Conservation (phyloP, 495 filamentous ascomycete species). For the Xylaria sp. region DNA sequence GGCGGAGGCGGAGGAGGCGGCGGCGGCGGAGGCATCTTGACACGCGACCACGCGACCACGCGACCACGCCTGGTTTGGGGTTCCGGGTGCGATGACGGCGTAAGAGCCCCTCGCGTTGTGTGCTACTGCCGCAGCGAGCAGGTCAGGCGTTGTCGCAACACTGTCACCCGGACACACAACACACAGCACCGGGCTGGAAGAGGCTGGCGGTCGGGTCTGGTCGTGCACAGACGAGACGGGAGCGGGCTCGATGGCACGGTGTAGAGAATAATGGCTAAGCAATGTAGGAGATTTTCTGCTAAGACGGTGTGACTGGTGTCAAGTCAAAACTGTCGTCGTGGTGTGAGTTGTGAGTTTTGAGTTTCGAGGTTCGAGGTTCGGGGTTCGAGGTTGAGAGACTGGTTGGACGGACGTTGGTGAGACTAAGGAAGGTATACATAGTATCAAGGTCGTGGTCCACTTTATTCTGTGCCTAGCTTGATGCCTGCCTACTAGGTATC, state of each 20-base stretch:
- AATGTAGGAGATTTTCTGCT: slow-evolving; percentile 6
- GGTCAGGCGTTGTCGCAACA: background rate
- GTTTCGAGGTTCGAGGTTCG: background rate
- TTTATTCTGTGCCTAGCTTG: slow-evolving; percentile 1
- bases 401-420: background rate
- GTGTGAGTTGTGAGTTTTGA: too few species aligned
- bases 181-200: background rate
- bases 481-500: slow-evolving; percentile 16
- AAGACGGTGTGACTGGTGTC: background rate
- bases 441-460: background rate
- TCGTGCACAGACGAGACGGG: background rate
- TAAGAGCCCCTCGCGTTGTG: background rate
- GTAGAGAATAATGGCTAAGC: slow-evolving; percentile 16
- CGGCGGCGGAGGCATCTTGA: slow-evolving; percentile 27
- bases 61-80: background rate
- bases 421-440: background rate
- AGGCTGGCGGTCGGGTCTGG: background rate
- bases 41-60: too few species aligned
- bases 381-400: background rate
- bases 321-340: background rate
- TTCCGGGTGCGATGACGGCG: background rate
- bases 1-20: slow-evolving; percentile 67
- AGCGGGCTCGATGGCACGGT: background rate
- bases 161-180: background rate
- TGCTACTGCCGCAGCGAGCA: background rate